phyloP scores from a whole-genome alignment of 2,329 filamentous ascomycete species.

The Fusarium buxicola region DNA sequence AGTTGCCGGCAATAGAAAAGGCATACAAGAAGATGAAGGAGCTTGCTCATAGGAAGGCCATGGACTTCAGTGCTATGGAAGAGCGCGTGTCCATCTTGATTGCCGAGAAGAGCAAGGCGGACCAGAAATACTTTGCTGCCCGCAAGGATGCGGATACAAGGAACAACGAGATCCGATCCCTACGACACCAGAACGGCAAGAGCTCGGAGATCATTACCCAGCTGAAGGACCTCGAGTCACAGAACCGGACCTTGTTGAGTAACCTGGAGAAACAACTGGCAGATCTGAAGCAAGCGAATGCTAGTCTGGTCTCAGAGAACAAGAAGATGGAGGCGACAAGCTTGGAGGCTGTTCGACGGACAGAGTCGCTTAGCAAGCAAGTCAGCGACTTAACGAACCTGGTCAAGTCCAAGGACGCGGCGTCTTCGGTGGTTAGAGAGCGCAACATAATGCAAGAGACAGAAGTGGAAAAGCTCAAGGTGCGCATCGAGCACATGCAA shows the following conservation, averaged over 20 bases:
- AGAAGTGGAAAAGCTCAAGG: conserved; percentile 83
- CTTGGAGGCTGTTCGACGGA: conserved; percentile 74
- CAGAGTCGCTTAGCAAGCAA: conserved; percentile 80
- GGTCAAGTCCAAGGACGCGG: conserved; percentile 80
- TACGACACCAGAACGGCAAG: conserved; percentile 86
- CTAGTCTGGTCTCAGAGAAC: conserved; percentile 76
- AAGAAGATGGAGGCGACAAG: conserved; percentile 79
- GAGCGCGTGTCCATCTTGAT: conserved; percentile 79
- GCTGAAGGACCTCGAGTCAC: conserved; percentile 88
- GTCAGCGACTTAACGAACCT: conserved; percentile 79
- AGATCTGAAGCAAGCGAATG: conserved; percentile 83
- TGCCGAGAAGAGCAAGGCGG: conserved; percentile 94
- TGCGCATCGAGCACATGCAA: conserved; percentile 79
- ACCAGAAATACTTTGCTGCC: conserved; percentile 97
- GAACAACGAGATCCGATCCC: conserved; percentile 80
- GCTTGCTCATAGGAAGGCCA: conserved; percentile 86
- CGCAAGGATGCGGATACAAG: conserved; percentile 93
- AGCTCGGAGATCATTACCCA: conserved; percentile 94
- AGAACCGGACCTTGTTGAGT: conserved; percentile 78
- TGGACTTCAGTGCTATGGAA: conserved; percentile 80
- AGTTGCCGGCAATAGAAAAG: conserved; percentile 88
- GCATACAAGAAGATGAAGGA: conserved; percentile 92
- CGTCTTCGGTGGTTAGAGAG: conserved; percentile 63
- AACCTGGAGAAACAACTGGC: conserved; percentile 93
- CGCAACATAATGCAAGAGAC: conserved; percentile 72